Conservation (phyloP, 2,329 filamentous ascomycete species). For the Talaromyces funiculosus region DNA sequence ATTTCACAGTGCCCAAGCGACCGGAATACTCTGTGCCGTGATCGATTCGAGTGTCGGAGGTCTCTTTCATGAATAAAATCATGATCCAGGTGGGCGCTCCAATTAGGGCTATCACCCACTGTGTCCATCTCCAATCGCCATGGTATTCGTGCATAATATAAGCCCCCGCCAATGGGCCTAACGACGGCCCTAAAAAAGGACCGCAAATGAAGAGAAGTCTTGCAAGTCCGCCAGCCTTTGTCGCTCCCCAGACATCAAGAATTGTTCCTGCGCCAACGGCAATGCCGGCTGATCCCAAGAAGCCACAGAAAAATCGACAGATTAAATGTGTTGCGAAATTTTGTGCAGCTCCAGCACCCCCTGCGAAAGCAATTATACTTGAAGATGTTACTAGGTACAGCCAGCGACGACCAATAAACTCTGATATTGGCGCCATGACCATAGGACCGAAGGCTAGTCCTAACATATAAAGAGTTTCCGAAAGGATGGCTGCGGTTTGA, state of each 20-base stretch:
- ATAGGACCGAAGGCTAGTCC: constrained; percentile 17
- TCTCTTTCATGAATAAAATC: constrained; percentile 56
- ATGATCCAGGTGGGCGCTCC: constrained; percentile 56
- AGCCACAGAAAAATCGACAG: constrained; percentile 23
- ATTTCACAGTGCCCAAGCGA: constrained; percentile 4
- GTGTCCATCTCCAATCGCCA: constrained; percentile 66
- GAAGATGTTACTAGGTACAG: constrained; percentile 16
- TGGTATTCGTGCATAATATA: constrained; percentile 22
- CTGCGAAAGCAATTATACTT: constrained; percentile 6
- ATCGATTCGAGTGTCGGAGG: constrained; percentile 41
- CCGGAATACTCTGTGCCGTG: background rate
- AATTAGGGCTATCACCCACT: constrained; percentile 61
- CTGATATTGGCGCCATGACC: constrained; percentile 21
- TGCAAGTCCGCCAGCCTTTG: constrained; percentile 4
- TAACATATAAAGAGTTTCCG: constrained; percentile 6
- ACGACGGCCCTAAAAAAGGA: constrained; percentile 58
- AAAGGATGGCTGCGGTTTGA: constrained; percentile 7
- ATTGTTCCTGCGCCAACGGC: constrained; percentile 62
- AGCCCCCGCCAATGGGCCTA: constrained; percentile 16
- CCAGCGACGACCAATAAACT: constrained; percentile 21
- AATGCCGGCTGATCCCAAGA: constrained; percentile 19
- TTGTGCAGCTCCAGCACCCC: constrained; percentile 2
- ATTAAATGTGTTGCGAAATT: constrained; percentile 24
- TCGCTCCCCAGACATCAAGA: constrained; percentile 61
- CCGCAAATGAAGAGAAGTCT: constrained; percentile 38